These are phyloP conservation scores for Skeletonema menzelii DNA, from an alignment of 108 stramenopile species.

Conservation along the genomic window DNA sequence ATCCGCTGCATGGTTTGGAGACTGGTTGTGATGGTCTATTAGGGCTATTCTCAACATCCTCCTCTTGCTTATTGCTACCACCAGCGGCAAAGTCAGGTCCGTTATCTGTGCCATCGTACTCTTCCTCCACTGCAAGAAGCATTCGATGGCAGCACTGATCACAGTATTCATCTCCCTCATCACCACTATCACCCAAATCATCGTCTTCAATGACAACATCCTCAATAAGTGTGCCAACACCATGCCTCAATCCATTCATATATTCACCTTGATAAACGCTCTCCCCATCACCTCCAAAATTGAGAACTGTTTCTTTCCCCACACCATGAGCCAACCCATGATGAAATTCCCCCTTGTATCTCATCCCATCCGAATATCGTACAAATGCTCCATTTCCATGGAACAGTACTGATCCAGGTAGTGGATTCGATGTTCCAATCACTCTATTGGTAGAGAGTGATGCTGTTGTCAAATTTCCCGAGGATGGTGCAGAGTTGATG, in stretches of 20 bases:
- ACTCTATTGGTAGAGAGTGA: neutral
- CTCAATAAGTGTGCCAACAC: slow-evolving; percentile 41
- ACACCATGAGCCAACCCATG: slow-evolving; percentile 29
- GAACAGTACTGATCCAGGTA: slow-evolving; percentile 23
- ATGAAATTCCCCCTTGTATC: slow-evolving; percentile 36
- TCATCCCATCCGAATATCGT: slow-evolving; percentile 21
- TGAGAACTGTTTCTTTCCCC: slow-evolving; percentile 27
- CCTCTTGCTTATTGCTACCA: neutral
- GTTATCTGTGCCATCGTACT: neutral
- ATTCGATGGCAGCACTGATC: slow-evolving; percentile 5
- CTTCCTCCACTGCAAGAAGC: neutral
- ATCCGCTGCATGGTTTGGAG: neutral
- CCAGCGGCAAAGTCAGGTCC: slow-evolving; percentile 37
- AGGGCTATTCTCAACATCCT: neutral
- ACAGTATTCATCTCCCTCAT: neutral
- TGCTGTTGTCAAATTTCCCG: neutral
- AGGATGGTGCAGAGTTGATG: slow-evolving; percentile 2
- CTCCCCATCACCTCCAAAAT: neutral
- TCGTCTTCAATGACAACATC: slow-evolving; percentile 1
- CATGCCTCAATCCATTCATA: slow-evolving; percentile 29
- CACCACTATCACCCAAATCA: neutral
- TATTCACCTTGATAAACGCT: slow-evolving; percentile 40
- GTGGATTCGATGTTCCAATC: slow-evolving; percentile 6
- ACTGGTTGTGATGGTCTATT: neutral
- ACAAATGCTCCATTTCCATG: slow-evolving; percentile 30